phyloP scores from a whole-genome alignment of 192 early-diverging fungal species.

The Helicostylum pulchrum region DNA sequence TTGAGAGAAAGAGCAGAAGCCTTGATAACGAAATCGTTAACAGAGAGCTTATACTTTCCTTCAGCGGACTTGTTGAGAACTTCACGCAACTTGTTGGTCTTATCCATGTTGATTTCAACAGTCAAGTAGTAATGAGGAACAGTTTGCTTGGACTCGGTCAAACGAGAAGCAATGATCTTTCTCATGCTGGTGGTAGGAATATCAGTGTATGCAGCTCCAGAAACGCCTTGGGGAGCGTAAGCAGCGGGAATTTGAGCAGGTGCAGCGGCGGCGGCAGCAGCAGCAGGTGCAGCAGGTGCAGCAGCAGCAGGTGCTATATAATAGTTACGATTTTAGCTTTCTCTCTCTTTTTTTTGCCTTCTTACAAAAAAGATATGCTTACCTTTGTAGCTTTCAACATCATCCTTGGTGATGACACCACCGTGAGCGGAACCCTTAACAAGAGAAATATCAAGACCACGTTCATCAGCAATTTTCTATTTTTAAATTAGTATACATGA shows the following conservation, averaged over 20 bases:
- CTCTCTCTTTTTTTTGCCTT: too few relatives aligned
- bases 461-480: conserved; percentile 80
- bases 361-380: conserved; percentile 8
- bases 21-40: conserved; percentile 99
- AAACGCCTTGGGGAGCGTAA: conserved; percentile 45
- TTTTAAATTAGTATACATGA: background rate
- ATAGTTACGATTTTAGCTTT: background rate
- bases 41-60: conserved; percentile 93
- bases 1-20: conserved; percentile 84
- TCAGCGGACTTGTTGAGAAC: conserved; percentile 80
- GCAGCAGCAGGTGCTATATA: background rate
- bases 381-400: conserved; percentile 72
- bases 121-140: conserved; percentile 85
- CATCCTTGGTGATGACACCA: conserved; percentile 89
- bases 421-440: conserved; percentile 85
- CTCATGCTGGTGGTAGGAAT: conserved; percentile 76
- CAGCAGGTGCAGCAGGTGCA: conserved; percentile 36
- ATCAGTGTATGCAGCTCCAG: conserved; percentile 63
- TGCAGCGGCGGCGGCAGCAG: conserved; percentile 42
- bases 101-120: conserved; percentile 85
- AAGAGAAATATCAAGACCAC: conserved; percentile 70
- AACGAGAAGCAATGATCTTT: conserved; percentile 73
- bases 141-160: conserved; percentile 72
- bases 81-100: conserved; percentile 82
- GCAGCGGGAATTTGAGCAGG: conserved; percentile 34